Percentiles rank a stretch among this genome's conserved stretches.
Conservation (phyloP, 2,329 filamentous ascomycete genomes). For the Thielaviopsis musarum region DNA sequence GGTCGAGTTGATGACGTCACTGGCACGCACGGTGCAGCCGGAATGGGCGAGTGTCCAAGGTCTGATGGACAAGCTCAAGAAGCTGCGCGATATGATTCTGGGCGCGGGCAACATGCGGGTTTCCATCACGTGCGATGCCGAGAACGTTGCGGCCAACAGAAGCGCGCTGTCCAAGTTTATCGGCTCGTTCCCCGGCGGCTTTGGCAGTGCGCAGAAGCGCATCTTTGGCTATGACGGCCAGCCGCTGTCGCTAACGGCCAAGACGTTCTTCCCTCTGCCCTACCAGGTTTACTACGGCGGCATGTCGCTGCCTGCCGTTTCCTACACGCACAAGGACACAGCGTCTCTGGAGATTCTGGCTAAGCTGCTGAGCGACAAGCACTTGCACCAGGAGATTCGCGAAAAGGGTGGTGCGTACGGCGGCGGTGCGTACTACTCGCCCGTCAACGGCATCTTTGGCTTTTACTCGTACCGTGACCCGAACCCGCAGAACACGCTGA, state of each 20-base stretch:
- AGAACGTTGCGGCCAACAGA: slow-evolving; percentile 55
- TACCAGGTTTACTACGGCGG: slow-evolving; percentile 96
- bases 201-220: background rate
- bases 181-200: background rate
- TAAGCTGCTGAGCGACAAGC: slow-evolving; percentile 87
- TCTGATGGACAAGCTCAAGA: slow-evolving; percentile 67
- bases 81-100: slow-evolving; percentile 66
- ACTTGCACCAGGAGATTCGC: slow-evolving; percentile 90
- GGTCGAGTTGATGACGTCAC: slow-evolving; percentile 62
- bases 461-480: slow-evolving; percentile 97
- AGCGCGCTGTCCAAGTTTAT: slow-evolving; percentile 50
- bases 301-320: slow-evolving; percentile 63
- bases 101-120: slow-evolving; percentile 53
- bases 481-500: slow-evolving; percentile 76
- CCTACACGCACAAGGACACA: slow-evolving; percentile 59
- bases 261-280: slow-evolving; percentile 82
- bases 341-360: slow-evolving; percentile 77
- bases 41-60: slow-evolving; percentile 54
- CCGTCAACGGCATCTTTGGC: slow-evolving; percentile 71
- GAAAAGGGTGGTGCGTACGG: slow-evolving; percentile 97
- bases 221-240: slow-evolving; percentile 7
- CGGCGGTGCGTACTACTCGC: slow-evolving; percentile 68
- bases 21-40: slow-evolving; percentile 47
- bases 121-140: slow-evolving; percentile 70
- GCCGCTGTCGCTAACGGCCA: slow-evolving; percentile 23